Evolutionary conservation across 1,284 basidiomycete genomes (phyloP), one percentile per base, ranked within the genome.

Genomic region (Ceratobasidium sp.): DNA sequence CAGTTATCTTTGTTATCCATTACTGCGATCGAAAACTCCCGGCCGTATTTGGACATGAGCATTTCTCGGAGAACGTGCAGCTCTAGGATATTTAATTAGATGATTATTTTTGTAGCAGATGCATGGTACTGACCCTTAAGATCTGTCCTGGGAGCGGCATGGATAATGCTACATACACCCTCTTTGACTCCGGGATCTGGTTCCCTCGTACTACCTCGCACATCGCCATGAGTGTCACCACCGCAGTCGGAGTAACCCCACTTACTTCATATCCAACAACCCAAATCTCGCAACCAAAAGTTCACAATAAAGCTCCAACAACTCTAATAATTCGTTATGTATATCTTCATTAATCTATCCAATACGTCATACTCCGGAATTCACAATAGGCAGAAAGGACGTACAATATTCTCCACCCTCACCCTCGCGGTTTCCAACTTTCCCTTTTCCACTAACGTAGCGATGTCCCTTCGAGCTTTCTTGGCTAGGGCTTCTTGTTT

Each of bases 401-500:
- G 16, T 36, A 64, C 70, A 23, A 74, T 84, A 73, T 84, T 85
- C 80, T 94, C 91, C 54, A 88, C 88, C 77, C 91, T 93, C 75
- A 95, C 85, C 72, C 87, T 82, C 2, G 93, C 90, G 0, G 90
- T 91, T 79, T 95, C 93, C 25, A 88, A 72, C 80, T 91, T 93
- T 47, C 87, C 85, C 75, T 83, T 84, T 79, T 94, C 92, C 7
- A 95, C 77, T 13, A 93, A 80, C 9, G 85, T 82, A 2, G 91
- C 89, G 69, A 93, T 91, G 72, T 93, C 91, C 52, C 91, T 82
- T 72, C 92, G 82, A 21, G 88, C 80, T 52, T 83, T 83, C 80
- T 98, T 98, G 0, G 94, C 93, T 70, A 97, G 87, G 0, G 95
- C 93, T 72, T 90, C 87, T 79, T 91, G 95, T 84, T 98, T 98